Base-by-base conservation (phyloP, 2,329 filamentous ascomycete species). In the Calonectria leucothoes region DNA sequence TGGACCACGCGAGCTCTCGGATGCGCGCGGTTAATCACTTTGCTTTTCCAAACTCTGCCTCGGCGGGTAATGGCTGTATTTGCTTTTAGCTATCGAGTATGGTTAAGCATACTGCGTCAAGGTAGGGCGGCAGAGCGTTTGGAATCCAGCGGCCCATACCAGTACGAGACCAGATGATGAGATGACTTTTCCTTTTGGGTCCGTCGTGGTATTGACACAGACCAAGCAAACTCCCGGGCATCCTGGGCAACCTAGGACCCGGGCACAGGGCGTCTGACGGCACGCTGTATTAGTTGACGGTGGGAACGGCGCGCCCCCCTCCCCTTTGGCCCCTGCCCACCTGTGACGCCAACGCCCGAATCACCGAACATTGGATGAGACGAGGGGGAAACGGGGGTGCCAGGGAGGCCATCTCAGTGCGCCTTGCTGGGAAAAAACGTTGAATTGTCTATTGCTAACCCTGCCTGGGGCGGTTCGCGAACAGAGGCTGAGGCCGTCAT, bases 331-430 rank as follows among this genome's bases (percentile, higher is more conserved):
- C 71, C 78, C 72, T 78, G 75, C 65, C 68, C 74, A 75, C 76
- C 78, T 80, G 78, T 77, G 77, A 80, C 75, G 76, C 78, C 75
- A 79, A 75, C 78, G 74, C 51, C 71, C 76, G 74, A 77, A 77
- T 74, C 75, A 79, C 75, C 76, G 72, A 74, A 74, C 67, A 77
- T 73, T 76, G 74, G 74, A 76, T 75, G 70, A 75, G 75, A 77
- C 72, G 74, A 65, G 57, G 55, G 63, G 67, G 57, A 66, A 63
- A 74, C 69, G 70, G 74, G 72, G 72, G 64, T 69, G 59, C 68
- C 66, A 70, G 69, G 72, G 59, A 17, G 55, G 70, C 42, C 76
- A 72, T 52, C 55, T 65, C 66, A 66, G 59, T 61, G 37, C 55
- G 66, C 49, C 48, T 57, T 20, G 57, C 48, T 59, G 57, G 20